Evolutionary conservation across 805 yeast genomes (phyloP), one percentile per base, ranked within the genome.

Genomic region (Cyberlindnera maritima): DNA sequence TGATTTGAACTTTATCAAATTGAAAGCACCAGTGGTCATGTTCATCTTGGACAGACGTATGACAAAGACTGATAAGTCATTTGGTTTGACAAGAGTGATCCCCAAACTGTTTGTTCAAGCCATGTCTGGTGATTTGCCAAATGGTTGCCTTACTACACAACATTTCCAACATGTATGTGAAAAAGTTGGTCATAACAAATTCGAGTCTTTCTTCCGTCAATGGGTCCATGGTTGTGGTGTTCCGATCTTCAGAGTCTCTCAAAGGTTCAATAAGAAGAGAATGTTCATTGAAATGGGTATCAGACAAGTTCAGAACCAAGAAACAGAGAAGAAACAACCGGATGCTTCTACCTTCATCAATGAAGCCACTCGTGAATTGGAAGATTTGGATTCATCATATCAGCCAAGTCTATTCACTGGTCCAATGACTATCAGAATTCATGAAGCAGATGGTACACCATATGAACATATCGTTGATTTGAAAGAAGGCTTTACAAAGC

Each of bases 381-480:
- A 52, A 6, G 43, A 38, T 2, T 28, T 32, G 8, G 25, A 33
- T 7, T 17, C 33, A 3, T 9, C 40, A 8, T 36, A 33, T 9
- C 32, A 17, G 12, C 40, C 37, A 26, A 43, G 23, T 2, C 76
- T 83, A 2, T 88, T 91, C 60, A 77, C 88, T 0, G 99, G 99
- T 0, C 97, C 98, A 0, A 88, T 94, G 87, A 94, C 99, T 0
- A 88, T 94, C 32, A 74, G 99, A 59, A 91, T 94, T 32, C 99
- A 94, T 62, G 99, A 94, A 61, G 95, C 97, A 0, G 98, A 94
- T 65, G 99, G 99, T 9, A 89, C 98, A 0, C 99, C 99, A 0
- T 94, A 94, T 61, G 99, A 94, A 60, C 99, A 94, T 63, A 92
- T 94, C 40, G 96, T 94, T 19, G 95, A 89, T 54, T 70, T 94